phyloP scores from a whole-genome alignment of 257 asterid species.

The Scutellaria barbata region DNA sequence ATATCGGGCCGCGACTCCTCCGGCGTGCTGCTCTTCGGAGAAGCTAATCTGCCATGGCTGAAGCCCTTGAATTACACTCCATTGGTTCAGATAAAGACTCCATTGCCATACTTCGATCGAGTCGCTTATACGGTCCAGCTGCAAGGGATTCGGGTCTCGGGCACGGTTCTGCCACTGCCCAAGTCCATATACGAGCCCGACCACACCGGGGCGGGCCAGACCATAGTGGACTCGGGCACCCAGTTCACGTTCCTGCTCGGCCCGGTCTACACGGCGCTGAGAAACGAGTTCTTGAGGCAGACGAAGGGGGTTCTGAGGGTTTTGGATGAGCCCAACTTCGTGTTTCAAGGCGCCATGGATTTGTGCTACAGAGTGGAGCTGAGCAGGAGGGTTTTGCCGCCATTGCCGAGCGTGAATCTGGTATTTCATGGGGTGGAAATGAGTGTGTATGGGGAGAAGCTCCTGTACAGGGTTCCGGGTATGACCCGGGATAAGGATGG shows the following conservation, averaged over 20 bases:
- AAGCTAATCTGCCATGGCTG: slow-evolving; percentile 59
- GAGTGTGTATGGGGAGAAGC: slow-evolving; percentile 69
- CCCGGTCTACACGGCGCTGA: slow-evolving; percentile 61
- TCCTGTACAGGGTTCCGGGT: slow-evolving; percentile 66
- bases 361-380: slow-evolving; percentile 61
- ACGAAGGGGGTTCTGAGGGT: slow-evolving; percentile 49
- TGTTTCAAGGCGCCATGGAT: slow-evolving; percentile 85
- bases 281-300: slow-evolving; percentile 59
- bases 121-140: slow-evolving; percentile 78
- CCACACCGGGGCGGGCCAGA: slow-evolving; percentile 92
- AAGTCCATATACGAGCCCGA: slow-evolving; percentile 59
- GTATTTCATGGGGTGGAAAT: slow-evolving; percentile 77
- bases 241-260: slow-evolving; percentile 73
- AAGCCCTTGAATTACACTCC: slow-evolving; percentile 67
- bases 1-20: slow-evolving; percentile 67
- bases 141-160: slow-evolving; percentile 62
- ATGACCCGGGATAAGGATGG: slow-evolving; percentile 53
- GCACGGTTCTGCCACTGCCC: slow-evolving; percentile 53
- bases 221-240: slow-evolving; percentile 92
- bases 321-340: slow-evolving; percentile 58
- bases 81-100: slow-evolving; percentile 51
- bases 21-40: slow-evolving; percentile 68
- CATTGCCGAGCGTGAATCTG: slow-evolving; percentile 63
- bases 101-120: slow-evolving; percentile 71
- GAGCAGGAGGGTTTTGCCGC: slow-evolving; percentile 39